phyloP scores from a whole-genome alignment of 352 stramenopile species.

The Phytophthora quininea region DNA sequence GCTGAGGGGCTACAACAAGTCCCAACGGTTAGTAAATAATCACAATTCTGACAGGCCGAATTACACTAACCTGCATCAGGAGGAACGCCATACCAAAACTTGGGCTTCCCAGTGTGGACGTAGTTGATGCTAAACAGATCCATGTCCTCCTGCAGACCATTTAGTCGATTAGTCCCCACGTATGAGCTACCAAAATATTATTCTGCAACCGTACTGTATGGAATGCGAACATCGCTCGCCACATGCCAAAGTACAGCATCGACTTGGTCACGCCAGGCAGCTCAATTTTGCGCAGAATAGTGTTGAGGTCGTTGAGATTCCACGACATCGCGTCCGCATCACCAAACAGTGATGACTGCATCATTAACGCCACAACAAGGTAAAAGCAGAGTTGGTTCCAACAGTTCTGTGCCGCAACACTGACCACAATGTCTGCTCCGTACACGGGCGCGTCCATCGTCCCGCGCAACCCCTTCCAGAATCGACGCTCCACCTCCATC shows the following conservation, averaged over 20 bases:
- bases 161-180: neutral
- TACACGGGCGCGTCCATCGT: slow-evolving; percentile 91
- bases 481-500: slow-evolving; percentile 77
- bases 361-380: neutral
- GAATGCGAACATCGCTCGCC: slow-evolving; percentile 93
- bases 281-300: slow-evolving; percentile 83
- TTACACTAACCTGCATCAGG: slow-evolving; percentile 54
- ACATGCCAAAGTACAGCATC: slow-evolving; percentile 96
- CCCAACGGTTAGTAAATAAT: too few relatives aligned
- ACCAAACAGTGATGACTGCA: slow-evolving; percentile 84
- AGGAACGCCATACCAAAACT: slow-evolving; percentile 94
- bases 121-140: slow-evolving; percentile 96
- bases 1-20: slow-evolving; percentile 43
- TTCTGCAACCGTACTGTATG: slow-evolving; percentile 64
- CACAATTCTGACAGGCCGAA: too few relatives aligned
- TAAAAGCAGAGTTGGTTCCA: neutral
- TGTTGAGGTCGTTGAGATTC: slow-evolving; percentile 90
- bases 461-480: slow-evolving; percentile 88
- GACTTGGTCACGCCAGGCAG: slow-evolving; percentile 87
- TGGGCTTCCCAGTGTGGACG: slow-evolving; percentile 91
- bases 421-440: slow-evolving; percentile 89
- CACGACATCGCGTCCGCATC: slow-evolving; percentile 69
- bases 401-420: slow-evolving; percentile 1
- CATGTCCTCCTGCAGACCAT: slow-evolving; percentile 85
- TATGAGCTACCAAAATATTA: neutral